Base-by-base conservation (phyloP, 2,329 filamentous ascomycete species). In the Cladosporium phlei region DNA sequence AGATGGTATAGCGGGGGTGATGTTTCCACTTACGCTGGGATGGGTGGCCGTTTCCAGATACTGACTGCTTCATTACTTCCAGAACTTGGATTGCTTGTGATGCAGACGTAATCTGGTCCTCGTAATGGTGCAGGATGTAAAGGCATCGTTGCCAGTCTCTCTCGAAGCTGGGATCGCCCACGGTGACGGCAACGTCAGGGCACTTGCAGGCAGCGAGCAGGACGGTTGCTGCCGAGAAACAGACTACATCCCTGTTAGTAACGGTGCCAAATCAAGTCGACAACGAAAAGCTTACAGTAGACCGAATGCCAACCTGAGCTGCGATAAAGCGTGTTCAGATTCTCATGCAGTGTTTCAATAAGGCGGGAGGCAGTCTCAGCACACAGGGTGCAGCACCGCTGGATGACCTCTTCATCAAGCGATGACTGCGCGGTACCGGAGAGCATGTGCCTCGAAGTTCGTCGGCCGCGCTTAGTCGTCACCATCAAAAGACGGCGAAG, bases 381-480 rank as follows among this genome's bases (percentile, higher is more conserved):
- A n/a, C 65, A 61, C 6, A 46, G 35, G 5, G 47, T 52, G 6
- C 62, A 57, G 10, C 55, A 58, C 10, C 49, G 48, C n/a, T 46
- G 66, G 58, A 49, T 62, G 42, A 46, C 59, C 55, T 58, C 65
- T 52, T 40, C 69, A 54, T 32, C 60, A 61, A 54, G 68, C 59
- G 39, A 68, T 53, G 17, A 67, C 50, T 44, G 40, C 25, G 40
- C 40, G 4, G 40, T 34, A 28, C 40, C 40, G 1, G 40, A 44
- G 16, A 44, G 9, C 29, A 44, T 44, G 22, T 44, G 40, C 3
- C 30, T 44, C 11, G 40, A 44, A 8, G 44, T 68, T 59, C 56
- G 50, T 9, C 66, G 52, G 20, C 55, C 56, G 6, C 59, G 59
- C 44, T 55, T 65, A 17, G 63, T 61, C 42, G 64, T 63, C 43